phyloP scores from a whole-genome alignment of 257 asterid species.

The Capsicum baccatum region DNA sequence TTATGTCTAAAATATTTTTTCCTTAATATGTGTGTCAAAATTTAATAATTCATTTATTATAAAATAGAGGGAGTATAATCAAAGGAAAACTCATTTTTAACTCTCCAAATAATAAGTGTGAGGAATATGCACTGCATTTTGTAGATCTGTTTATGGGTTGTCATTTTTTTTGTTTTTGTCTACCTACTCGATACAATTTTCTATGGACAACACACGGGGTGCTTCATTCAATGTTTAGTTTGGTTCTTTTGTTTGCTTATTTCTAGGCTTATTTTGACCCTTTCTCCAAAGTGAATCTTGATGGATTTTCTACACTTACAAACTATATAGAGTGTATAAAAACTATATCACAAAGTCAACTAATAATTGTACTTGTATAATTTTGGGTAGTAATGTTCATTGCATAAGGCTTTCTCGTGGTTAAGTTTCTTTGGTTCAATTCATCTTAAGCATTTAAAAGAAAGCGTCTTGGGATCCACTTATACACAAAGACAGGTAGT shows the following conservation, averaged over 20 bases:
- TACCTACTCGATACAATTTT: conserved; percentile 20
- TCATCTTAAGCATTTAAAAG: conserved; percentile 15
- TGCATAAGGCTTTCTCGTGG: conserved; percentile 19
- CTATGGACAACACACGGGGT: background rate
- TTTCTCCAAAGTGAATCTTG: conserved; percentile 9
- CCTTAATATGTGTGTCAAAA: too few species aligned
- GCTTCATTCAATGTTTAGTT: conserved; percentile 21
- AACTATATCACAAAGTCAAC: conserved; percentile 23
- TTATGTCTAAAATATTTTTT: too few species aligned
- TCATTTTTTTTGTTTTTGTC: conserved; percentile 4
- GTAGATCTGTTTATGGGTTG: conserved; percentile 17
- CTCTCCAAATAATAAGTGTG: background rate
- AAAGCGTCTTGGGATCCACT: conserved; percentile 22
- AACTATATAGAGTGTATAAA: background rate
- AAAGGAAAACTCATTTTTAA: background rate
- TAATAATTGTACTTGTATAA: background rate
- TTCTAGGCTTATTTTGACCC: conserved; percentile 32
- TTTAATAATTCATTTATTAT: too few species aligned
- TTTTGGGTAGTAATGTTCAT: background rate
- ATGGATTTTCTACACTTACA: background rate
- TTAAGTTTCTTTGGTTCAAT: conserved; percentile 29
- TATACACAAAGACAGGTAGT: background rate
- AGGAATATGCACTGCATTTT: background rate
- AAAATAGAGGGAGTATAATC: too few species aligned
- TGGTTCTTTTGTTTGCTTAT: conserved; percentile 25